These are phyloP conservation scores for Ganoderma resinaceum DNA, from an alignment of 1,284 basidiomycete species.

Conservation along the genomic window DNA sequence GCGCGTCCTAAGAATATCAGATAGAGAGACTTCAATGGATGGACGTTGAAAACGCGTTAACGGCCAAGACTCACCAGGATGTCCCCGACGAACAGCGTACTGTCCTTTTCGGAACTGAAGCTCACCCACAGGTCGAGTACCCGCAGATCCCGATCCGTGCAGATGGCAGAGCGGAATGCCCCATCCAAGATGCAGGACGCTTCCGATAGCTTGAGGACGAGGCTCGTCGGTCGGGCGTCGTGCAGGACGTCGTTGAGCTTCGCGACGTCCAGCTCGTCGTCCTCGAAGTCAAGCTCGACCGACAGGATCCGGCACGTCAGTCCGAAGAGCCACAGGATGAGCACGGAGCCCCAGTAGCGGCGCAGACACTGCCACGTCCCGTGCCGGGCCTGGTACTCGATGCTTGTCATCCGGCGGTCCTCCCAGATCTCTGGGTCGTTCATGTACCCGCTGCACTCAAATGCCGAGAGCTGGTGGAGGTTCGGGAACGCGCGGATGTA, in stretches of 20 bases:
- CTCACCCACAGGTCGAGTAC: background rate
- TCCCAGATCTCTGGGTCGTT: background rate
- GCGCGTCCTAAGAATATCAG: no score
- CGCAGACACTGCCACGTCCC: background rate
- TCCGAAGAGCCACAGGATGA: background rate
- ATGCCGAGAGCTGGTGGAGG: background rate
- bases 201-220: background rate
- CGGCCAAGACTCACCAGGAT: background rate
- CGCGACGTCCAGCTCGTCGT: background rate
- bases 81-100: background rate
- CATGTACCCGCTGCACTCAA: background rate
- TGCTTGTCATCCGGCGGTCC: background rate
- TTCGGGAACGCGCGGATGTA: background rate
- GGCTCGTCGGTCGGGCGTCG: background rate
- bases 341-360: background rate
- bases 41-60: background rate
- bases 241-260: background rate
- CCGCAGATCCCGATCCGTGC: background rate
- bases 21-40: background rate
- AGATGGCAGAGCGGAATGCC: background rate
- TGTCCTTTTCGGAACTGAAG: background rate
- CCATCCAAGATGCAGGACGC: background rate
- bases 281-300: background rate
- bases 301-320: background rate
- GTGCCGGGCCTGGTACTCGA: background rate